Evolutionary conservation across 83 land plant species (phyloP).

Genomic region (Picea engelmannii): DNA sequence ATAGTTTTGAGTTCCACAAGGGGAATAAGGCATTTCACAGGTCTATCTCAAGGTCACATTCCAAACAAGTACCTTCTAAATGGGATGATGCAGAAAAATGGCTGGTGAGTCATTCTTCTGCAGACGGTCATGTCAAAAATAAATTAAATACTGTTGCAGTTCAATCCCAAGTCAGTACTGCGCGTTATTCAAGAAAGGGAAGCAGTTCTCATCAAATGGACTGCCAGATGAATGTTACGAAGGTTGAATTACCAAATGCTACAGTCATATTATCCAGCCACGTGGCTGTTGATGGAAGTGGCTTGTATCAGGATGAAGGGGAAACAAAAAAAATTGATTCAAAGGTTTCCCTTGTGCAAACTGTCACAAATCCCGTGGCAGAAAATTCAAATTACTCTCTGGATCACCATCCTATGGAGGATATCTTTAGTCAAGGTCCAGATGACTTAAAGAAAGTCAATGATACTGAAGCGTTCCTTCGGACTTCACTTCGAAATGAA

Average conservation of each 20-base stretch:
- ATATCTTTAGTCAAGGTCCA: background rate
- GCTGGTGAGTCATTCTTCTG: slow-evolving; percentile 29
- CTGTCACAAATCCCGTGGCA: background rate
- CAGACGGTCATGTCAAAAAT: slow-evolving; percentile 10
- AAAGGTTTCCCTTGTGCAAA: slow-evolving; percentile 31
- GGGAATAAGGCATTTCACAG: slow-evolving; percentile 19
- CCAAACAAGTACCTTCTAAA: slow-evolving; percentile 36
- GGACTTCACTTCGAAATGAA: slow-evolving; percentile 5
- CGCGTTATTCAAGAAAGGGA: slow-evolving; percentile 13
- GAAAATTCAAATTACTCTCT: background rate
- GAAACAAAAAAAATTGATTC: slow-evolving; percentile 68
- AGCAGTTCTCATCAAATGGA: slow-evolving; percentile 11
- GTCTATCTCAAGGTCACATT: slow-evolving; percentile 13
- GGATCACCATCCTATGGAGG: slow-evolving; percentile 13
- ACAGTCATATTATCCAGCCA: background rate
- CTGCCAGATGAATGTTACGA: background rate
- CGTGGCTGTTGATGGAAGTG: background rate
- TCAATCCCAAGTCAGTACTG: background rate
- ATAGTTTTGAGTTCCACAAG: slow-evolving; percentile 32
- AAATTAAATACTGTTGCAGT: slow-evolving; percentile 8
- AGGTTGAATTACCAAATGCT: slow-evolving; percentile 8
- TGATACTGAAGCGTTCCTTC: background rate
- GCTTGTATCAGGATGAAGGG: slow-evolving; percentile 23
- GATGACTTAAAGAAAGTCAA: slow-evolving; percentile 6
- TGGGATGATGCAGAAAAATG: slow-evolving; percentile 51